These are phyloP conservation scores for Ophiostoma piceae DNA, from an alignment of 2,329 filamentous ascomycete genomes.

Conservation along the genomic window DNA sequence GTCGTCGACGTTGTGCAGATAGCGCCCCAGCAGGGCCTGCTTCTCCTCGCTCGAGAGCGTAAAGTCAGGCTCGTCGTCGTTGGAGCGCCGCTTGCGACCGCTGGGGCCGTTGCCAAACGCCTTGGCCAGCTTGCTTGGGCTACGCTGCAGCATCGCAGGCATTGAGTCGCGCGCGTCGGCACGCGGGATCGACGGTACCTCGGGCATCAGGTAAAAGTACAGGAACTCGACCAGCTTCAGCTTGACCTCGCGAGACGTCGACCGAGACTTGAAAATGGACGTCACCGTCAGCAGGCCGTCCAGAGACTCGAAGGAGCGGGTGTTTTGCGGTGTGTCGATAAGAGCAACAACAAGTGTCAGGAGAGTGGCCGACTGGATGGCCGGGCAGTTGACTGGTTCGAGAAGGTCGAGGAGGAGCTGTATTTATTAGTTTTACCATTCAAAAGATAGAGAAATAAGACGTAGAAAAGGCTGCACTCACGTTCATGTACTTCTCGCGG, in stretches of 20 bases:
- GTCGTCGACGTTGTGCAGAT: conserved; percentile 77
- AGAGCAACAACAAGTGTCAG: conserved; percentile 86
- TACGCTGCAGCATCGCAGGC: conserved; percentile 56
- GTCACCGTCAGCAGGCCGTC: conserved; percentile 90
- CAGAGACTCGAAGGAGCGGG: conserved; percentile 83
- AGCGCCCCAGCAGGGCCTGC: conserved; percentile 68
- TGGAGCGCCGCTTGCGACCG: conserved; percentile 17
- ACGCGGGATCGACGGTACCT: conserved; percentile 58
- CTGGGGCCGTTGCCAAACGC: conserved; percentile 41
- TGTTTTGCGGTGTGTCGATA: conserved; percentile 80
- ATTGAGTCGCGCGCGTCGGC: conserved; percentile 38
- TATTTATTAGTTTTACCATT: not conserved
- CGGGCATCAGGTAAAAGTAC: conserved; percentile 98
- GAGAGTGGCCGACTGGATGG: conserved; percentile 84
- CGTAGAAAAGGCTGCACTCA: conserved; percentile 37
- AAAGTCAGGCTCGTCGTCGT: conserved; percentile 32
- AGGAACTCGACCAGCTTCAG: conserved; percentile 94
- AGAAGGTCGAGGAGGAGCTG: conserved; percentile 85
- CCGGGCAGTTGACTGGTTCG: conserved; percentile 84
- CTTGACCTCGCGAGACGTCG: conserved; percentile 83
- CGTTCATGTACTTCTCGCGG: conserved; percentile 91
- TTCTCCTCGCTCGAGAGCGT: conserved; percentile 75
- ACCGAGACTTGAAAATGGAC: conserved; percentile 83
- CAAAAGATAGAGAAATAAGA: conserved; percentile 13
- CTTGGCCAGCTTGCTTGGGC: conserved; percentile 61